Conservation (phyloP, 352 stramenopile genomes). For the Phytophthora pini region DNA sequence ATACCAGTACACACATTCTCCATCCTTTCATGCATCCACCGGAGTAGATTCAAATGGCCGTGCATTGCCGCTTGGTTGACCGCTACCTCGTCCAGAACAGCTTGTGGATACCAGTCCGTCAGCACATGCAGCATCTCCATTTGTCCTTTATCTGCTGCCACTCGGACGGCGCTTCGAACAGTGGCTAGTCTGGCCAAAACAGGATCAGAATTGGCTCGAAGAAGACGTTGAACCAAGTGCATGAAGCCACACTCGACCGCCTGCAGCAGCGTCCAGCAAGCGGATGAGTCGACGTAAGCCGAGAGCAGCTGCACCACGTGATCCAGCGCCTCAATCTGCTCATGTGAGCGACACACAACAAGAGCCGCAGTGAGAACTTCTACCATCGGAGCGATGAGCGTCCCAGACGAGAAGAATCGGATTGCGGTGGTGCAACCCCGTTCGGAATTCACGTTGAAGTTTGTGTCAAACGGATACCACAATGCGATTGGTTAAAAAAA, state of each 20-base stretch:
- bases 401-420: slow-evolving; percentile 4
- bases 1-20: background rate
- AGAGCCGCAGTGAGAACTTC: slow-evolving; percentile 23
- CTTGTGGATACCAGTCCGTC: slow-evolving; percentile 12
- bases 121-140: slow-evolving; percentile 25
- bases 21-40: slow-evolving; percentile 31
- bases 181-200: slow-evolving; percentile 9
- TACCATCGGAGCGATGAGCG: background rate
- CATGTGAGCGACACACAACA: slow-evolving; percentile 28
- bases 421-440: slow-evolving; percentile 33
- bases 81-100: slow-evolving; percentile 28
- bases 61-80: slow-evolving; percentile 30
- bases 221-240: slow-evolving; percentile 45
- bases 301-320: slow-evolving; percentile 52
- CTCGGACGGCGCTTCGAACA: slow-evolving; percentile 29
- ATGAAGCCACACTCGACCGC: slow-evolving; percentile 47
- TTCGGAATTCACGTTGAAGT: slow-evolving; percentile 8
- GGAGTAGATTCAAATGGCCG: slow-evolving; percentile 30
- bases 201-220: slow-evolving; percentile 34
- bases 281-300: slow-evolving; percentile 43
- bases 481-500: slow-evolving; percentile 5
- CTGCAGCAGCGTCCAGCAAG: slow-evolving; percentile 46
- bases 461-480: background rate
- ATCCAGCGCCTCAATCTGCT: slow-evolving; percentile 31
- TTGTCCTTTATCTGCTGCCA: slow-evolving; percentile 45